A percentile compares a stretch with the other conserved stretches of the same genome.
Evolutionary conservation across 306 rosid species (phyloP).

Genomic region (Astragalus glycyphyllos): DNA sequence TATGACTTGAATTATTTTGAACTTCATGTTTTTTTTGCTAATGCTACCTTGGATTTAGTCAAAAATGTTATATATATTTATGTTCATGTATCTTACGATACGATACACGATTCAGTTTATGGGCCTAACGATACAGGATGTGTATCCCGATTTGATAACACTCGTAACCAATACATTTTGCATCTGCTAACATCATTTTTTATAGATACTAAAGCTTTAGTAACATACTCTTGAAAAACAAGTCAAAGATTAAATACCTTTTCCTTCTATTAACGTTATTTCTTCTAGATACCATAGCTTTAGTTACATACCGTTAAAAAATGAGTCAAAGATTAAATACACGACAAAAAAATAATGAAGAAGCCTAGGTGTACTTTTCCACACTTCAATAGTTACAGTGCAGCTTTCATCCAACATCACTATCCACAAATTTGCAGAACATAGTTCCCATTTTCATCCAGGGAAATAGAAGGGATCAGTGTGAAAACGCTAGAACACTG

Average conservation of each 20-base stretch:
- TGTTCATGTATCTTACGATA: no score
- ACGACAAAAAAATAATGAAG: slow-evolving; percentile 14
- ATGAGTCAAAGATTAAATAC: no score
- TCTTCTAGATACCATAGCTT: slow-evolving; percentile 12
- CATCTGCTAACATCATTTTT: not conserved
- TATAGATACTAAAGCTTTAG: no score
- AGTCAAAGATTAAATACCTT: not conserved
- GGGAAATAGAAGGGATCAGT: not conserved
- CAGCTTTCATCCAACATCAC: slow-evolving; percentile 20
- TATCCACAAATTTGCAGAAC: slow-evolving; percentile 20
- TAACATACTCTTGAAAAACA: no score
- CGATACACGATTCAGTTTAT: no score
- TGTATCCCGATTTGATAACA: no score
- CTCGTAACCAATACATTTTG: not conserved
- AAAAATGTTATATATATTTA: no score
- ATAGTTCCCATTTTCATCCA: slow-evolving; percentile 10
- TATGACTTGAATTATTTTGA: no score
- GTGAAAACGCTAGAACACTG: slow-evolving; percentile 14
- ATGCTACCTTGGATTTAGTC: no score
- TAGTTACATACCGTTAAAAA: not conserved
- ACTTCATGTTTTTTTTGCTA: no score
- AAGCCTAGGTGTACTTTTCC: not conserved
- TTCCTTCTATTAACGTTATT: not conserved
- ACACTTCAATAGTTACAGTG: not conserved
- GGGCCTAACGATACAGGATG: no score